phyloP scores from a whole-genome alignment of 768 basidiomycete genomes.

The Boletus vermiculosoides region DNA sequence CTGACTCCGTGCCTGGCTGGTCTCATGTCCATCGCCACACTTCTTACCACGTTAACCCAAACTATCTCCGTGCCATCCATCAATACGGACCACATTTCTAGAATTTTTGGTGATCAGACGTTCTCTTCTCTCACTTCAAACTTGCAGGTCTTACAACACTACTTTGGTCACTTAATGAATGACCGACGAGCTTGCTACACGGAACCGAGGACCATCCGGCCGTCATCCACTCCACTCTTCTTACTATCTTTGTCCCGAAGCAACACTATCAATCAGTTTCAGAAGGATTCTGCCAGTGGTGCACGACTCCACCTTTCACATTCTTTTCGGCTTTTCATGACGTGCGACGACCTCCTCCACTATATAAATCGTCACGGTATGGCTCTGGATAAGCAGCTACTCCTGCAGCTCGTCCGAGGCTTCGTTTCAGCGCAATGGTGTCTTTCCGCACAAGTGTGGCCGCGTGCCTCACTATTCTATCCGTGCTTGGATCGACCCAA shows the following conservation, averaged over 20 bases:
- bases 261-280: neutral
- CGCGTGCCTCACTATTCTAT: constrained; percentile 4
- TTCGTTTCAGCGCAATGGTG: constrained; percentile 14
- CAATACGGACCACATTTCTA: neutral
- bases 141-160: neutral
- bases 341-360: neutral
- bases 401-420: neutral
- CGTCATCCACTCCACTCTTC: neutral
- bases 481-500: constrained; percentile 10
- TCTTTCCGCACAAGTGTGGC: constrained; percentile 10
- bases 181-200: neutral
- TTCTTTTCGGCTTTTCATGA: neutral
- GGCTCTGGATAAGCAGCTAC: neutral
- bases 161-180: neutral
- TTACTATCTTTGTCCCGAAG: neutral
- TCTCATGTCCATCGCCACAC: too few relatives aligned
- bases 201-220: neutral
- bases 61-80: too few relatives aligned
- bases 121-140: neutral
- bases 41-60: too few relatives aligned
- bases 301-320: neutral
- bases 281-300: neutral
- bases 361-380: constrained; percentile 19
- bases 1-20: too few relatives aligned
- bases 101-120: neutral